Base-by-base conservation (phyloP, 163 green algal species). In the Scenedesmus sp. region DNA sequence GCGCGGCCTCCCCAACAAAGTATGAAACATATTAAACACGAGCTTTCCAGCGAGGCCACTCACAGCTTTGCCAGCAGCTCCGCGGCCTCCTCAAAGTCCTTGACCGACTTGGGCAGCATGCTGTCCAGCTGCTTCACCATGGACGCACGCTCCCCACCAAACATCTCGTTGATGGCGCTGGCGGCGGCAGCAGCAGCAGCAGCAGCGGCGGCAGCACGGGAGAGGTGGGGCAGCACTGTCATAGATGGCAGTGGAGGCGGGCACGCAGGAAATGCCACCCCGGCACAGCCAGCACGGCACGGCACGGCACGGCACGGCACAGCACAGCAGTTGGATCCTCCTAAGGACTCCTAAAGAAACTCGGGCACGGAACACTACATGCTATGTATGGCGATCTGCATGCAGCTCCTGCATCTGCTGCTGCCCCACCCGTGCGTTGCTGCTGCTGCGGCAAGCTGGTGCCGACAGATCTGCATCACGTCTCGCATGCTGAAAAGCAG, bases 31-130 rank as follows among this genome's bases (percentile, higher is more conserved):
- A n/a, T n/a, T n/a, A n/a, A n/a, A n/a, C n/a, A n/a, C n/a, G n/a
- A n/a, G n/a, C n/a, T n/a, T n/a, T n/a, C n/a, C n/a, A n/a, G n/a
- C n/a, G n/a, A n/a, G 10, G 13, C 3, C 59, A 73, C 85, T 90
- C 85, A 90, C 85, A 84, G 68, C 46, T 90, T 90, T 35, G n/a
- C 44, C 2, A 90, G 26, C 26, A 72, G 35, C 6, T 92, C 70
- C 5, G 86, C 95, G 24, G 92, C 87, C 24, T 96, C 93, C 65
- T 98, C 97, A 93, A 97, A 97, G 42, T 98, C 97, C 93, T 97
- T 98, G 0, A 94, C 79, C 5, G 84, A 92, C 88, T 98, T 98
- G 22, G 96, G 97, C 42, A 97, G 87, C 89, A 98, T 96, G 86
- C 59, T 84, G 1, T 98, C 96, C 83, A 98, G 88, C 30, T 93